Conservation (phyloP, 352 stramenopile genomes). For the Paralagenidium karlingii region DNA sequence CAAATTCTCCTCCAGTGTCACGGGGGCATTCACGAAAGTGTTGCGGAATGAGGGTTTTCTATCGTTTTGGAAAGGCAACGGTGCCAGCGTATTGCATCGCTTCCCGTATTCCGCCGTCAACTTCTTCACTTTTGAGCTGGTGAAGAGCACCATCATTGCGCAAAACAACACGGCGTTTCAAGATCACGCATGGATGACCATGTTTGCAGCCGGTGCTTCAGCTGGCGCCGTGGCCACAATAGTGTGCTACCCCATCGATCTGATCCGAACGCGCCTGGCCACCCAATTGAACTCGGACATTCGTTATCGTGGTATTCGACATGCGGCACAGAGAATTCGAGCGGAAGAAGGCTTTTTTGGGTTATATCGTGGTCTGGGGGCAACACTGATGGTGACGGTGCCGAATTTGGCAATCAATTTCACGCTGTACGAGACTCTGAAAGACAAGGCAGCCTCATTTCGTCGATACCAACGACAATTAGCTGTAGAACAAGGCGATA, state of each 20-base stretch:
- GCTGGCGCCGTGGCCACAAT: constrained; percentile 66
- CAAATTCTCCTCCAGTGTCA: constrained; percentile 60
- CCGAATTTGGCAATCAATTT: constrained; percentile 95
- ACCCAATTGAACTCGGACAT: constrained; percentile 88
- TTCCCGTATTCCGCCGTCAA: constrained; percentile 97
- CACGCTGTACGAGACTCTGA: constrained; percentile 90
- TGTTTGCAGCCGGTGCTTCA: constrained; percentile 60
- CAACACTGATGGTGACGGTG: constrained; percentile 91
- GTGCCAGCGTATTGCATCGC: constrained; percentile 90
- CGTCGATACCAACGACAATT: constrained; percentile 22
- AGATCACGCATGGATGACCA: constrained; percentile 47
- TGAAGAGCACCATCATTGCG: constrained; percentile 65
- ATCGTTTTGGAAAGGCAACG: constrained; percentile 94
- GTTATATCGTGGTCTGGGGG: constrained; percentile 88
- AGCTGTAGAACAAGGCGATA: constrained; percentile 14
- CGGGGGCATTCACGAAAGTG: constrained; percentile 82
- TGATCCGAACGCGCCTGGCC: constrained; percentile 90
- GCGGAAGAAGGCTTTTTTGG: constrained; percentile 77
- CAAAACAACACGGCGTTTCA: constrained; percentile 53
- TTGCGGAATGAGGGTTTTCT: constrained; percentile 86
- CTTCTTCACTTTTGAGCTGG: constrained; percentile 93
- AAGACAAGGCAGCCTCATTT: constrained; percentile 80
- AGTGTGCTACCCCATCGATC: constrained; percentile 94
- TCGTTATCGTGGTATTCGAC: constrained; percentile 83
- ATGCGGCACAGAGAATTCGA: constrained; percentile 90